Evolutionary conservation across 495 filamentous ascomycete genomes (phyloP), one percentile per base, ranked within the genome.

Genomic region (Neurospora sp.): DNA sequence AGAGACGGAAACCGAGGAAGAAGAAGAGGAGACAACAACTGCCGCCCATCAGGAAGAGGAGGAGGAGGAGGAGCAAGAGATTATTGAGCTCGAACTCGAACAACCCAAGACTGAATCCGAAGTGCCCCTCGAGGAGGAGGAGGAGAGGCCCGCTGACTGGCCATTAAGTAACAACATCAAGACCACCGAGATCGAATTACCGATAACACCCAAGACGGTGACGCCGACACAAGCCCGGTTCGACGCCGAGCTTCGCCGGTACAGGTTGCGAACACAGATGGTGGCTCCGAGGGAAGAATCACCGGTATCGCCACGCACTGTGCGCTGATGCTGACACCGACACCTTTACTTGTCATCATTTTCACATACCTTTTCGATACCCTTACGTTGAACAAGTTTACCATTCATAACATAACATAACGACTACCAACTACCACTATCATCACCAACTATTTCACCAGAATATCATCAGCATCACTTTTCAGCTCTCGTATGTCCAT

Each of bases 1-100:
- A 9, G 77, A 80, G 8, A 77, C 74, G 54, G 77, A 79, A 4
- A 40, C 44, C 0, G 72, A 74, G 39, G 60, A 74, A 37, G 70
- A 62, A 12, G 69, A 71, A 35, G 73, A 72, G 0, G 44, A 62
- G 54, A 31, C 23, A 14, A 14, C 54, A 31, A 2, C 42, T 46
- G 42, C 23, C 3, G 5, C 54, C 6, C 1, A 6, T 41, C 40
- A 6, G 35, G 35, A 35, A 35, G 35, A 35, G 35, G 44, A 49
- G n/a, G 44, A 49, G 1, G 46, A 54, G 14, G 14, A 62, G 1
- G 23, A 35, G 3, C 23, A 35, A 66, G 27, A 18, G 1, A 35
- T 27, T 12, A 60, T 27, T 27, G 49, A 66, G 27, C 12, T 62
- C 7, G 44, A 44, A n/a, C 7, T 42, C 40, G n/a, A 31, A 62